Conservation (phyloP, 2,329 filamentous ascomycete genomes). For the Fusarium sublunatum region DNA sequence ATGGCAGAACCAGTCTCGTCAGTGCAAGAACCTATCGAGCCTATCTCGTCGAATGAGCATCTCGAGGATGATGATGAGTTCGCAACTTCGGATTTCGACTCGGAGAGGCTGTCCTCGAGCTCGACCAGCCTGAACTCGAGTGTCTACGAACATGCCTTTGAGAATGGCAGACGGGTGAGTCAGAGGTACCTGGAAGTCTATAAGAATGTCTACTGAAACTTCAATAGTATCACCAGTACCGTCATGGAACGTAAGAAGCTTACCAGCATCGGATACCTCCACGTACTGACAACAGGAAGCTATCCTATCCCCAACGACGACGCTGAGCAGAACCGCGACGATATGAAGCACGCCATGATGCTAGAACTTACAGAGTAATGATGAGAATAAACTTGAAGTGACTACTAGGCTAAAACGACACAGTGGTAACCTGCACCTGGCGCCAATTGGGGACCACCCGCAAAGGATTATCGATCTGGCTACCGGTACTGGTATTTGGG, state of each 20-base stretch:
- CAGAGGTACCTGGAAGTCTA: rapidly evolving
- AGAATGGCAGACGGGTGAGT: constrained; percentile 42
- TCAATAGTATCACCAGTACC: constrained; percentile 40
- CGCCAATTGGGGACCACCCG: constrained; percentile 27
- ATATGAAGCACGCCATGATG: constrained; percentile 49
- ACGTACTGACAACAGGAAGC: constrained; percentile 33
- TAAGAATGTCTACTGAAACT: neutral
- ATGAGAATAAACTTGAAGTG: rapidly evolving
- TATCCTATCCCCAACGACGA: constrained; percentile 45
- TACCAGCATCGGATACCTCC: rapidly evolving
- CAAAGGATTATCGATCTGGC: constrained; percentile 42
- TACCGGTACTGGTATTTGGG: constrained; percentile 42
- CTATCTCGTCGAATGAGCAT: constrained; percentile 11
- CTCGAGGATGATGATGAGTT: constrained; percentile 38
- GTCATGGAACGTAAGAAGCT: constrained; percentile 34
- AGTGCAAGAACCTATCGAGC: constrained; percentile 19
- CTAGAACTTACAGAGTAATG: constrained; percentile 44
- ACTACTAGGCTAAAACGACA: neutral
- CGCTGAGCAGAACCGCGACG: constrained; percentile 44
- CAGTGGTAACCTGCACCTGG: constrained; percentile 39
- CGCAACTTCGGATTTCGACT: constrained; percentile 38
- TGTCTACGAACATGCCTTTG: constrained; percentile 41
- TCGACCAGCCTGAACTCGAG: constrained; percentile 39
- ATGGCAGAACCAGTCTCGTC: constrained; percentile 14
- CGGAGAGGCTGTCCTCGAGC: constrained; percentile 19